Conservation (phyloP, 1,284 basidiomycete genomes). For the Hemileia vastatrix region DNA sequence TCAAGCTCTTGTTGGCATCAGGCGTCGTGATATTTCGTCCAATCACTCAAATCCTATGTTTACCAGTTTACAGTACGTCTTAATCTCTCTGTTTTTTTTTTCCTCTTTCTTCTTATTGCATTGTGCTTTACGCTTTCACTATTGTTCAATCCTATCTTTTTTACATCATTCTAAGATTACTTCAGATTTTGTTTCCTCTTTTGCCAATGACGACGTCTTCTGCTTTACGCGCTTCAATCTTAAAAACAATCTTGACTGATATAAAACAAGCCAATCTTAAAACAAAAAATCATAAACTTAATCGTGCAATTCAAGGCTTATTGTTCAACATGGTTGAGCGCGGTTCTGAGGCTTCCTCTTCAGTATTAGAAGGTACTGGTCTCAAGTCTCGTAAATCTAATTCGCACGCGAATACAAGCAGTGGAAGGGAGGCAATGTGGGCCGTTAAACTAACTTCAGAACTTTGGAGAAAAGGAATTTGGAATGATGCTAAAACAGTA, state of each 20-base stretch:
- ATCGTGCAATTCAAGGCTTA: constrained; percentile 90
- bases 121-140: constrained; percentile 11
- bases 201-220: constrained; percentile 82
- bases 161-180: constrained; percentile 53
- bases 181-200: constrained; percentile 84
- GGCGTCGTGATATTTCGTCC: constrained; percentile 69
- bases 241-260: constrained; percentile 92
- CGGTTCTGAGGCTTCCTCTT: constrained; percentile 69
- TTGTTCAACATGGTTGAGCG: constrained; percentile 91
- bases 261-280: constrained; percentile 82
- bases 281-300: constrained; percentile 88
- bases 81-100: too few species aligned
- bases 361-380: constrained; percentile 58
- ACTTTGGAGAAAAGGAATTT: constrained; percentile 86
- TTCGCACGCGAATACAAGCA: constrained; percentile 45
- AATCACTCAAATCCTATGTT: constrained; percentile 50
- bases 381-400: constrained; percentile 30
- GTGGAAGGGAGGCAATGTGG: constrained; percentile 89
- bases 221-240: constrained; percentile 69
- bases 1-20: constrained; percentile 80
- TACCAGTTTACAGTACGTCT: constrained; percentile 72
- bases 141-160: background rate
- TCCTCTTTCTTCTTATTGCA: too few species aligned
- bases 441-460: constrained; percentile 89
- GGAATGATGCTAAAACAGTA: constrained; percentile 88